Conservation (phyloP, 129 eudicot species). For the Helichrysum umbraculigerum region DNA sequence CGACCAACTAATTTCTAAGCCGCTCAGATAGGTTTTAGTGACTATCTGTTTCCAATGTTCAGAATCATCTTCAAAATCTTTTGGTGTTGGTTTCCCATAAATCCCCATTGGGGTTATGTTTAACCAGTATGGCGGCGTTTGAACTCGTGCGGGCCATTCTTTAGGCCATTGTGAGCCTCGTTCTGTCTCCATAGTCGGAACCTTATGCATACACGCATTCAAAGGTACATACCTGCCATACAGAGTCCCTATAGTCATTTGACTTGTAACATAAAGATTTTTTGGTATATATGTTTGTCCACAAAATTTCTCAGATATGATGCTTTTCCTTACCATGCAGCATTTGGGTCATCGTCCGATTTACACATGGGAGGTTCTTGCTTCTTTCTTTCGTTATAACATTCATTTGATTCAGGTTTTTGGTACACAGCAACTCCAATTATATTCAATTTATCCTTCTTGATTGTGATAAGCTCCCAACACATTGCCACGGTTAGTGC, state of each 20-base stretch:
- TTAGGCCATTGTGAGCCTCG: slow-evolving; percentile 84
- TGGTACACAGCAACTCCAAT: slow-evolving; percentile 71
- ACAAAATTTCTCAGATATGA: neutral
- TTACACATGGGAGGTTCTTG: slow-evolving; percentile 66
- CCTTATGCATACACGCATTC: slow-evolving; percentile 68
- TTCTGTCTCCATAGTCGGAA: slow-evolving; percentile 46
- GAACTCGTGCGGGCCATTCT: slow-evolving; percentile 63
- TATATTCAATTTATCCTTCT: slow-evolving; percentile 57
- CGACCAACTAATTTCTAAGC: slow-evolving; percentile 65
- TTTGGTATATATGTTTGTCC: neutral
- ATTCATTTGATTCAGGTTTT: slow-evolving; percentile 70
- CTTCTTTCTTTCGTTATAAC: slow-evolving; percentile 58
- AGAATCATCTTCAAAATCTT: slow-evolving; percentile 58
- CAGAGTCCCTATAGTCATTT: neutral
- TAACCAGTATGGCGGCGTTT: slow-evolving; percentile 67
- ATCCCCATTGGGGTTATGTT: slow-evolving; percentile 57
- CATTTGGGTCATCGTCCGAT: slow-evolving; percentile 72
- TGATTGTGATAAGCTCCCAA: slow-evolving; percentile 77
- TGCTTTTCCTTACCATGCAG: slow-evolving; percentile 55
- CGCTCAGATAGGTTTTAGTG: slow-evolving; percentile 47
- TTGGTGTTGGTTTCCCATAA: slow-evolving; percentile 71
- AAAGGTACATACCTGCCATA: slow-evolving; percentile 67
- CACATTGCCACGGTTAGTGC: slow-evolving; percentile 68
- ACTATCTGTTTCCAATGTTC: slow-evolving; percentile 65
- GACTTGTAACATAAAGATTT: neutral